A percentile compares a stretch with the other conserved stretches of the same genome.
Conservation (phyloP, 1,284 basidiomycete genomes). For the Cryptococcus wingfieldii region DNA sequence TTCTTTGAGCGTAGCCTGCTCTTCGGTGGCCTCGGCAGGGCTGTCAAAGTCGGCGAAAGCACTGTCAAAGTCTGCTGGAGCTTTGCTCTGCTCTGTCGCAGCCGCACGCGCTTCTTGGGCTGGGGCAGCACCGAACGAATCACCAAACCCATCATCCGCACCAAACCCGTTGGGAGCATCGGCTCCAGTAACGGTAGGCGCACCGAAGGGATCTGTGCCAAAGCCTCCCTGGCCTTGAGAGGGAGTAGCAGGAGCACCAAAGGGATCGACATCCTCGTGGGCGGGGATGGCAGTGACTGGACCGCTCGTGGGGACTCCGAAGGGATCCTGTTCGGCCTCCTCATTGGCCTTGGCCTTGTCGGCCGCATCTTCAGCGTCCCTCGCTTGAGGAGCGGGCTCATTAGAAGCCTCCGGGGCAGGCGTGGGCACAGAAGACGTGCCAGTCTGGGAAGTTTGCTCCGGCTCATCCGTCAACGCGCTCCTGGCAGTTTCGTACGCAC, state of each 20-base stretch:
- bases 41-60: conserved; percentile 65
- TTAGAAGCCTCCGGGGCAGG: not conserved
- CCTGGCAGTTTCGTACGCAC: conserved; percentile 25
- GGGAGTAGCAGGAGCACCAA: conserved; percentile 52
- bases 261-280: conserved; percentile 61
- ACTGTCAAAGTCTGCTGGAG: conserved; percentile 42
- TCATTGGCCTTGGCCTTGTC: conserved; percentile 5
- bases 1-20: not conserved
- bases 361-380: not conserved
- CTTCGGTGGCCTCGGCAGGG: conserved; percentile 50
- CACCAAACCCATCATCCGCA: conserved; percentile 31
- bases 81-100: not conserved
- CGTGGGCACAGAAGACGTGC: not conserved
- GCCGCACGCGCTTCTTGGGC: not conserved
- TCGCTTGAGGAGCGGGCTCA: not conserved
- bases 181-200: not conserved
- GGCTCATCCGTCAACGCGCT: conserved; percentile 23
- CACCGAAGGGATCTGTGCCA: conserved; percentile 6
- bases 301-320: conserved; percentile 10
- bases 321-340: conserved; percentile 19
- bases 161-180: conserved; percentile 19
- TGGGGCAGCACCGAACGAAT: conserved; percentile 29
- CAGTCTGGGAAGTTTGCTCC: conserved; percentile 6
- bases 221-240: not conserved
- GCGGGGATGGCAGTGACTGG: conserved; percentile 20